Conservation (phyloP, 2,329 filamentous ascomycete genomes). For the Trichoderma arundinaceum region DNA sequence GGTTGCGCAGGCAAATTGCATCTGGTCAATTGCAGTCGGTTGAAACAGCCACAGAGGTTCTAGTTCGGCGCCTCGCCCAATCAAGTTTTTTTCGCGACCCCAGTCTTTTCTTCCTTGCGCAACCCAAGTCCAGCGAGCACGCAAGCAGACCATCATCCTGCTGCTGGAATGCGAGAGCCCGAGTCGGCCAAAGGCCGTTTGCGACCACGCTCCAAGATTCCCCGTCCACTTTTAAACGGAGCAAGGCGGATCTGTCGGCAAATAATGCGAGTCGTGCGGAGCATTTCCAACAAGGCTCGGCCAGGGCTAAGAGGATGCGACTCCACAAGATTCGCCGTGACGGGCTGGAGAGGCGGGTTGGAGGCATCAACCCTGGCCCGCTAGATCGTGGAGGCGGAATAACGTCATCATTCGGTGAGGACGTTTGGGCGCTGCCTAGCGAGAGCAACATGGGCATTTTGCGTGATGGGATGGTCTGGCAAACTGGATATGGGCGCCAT, state of each 20-base stretch:
- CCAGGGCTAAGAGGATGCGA: slow-evolving; percentile 6
- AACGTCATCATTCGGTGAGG: slow-evolving; percentile 25
- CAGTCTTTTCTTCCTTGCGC: not conserved
- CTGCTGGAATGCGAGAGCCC: slow-evolving; percentile 10
- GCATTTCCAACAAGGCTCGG: slow-evolving; percentile 16
- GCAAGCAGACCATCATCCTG: slow-evolving; percentile 3
- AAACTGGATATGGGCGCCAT: not conserved
- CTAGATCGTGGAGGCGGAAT: slow-evolving; percentile 30
- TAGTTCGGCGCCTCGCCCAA: slow-evolving; percentile 9
- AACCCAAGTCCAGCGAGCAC: slow-evolving; percentile 5
- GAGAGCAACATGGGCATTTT: not conserved
- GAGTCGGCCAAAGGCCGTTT: slow-evolving; percentile 15
- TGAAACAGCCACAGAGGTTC: slow-evolving; percentile 14
- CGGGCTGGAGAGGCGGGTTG: slow-evolving; percentile 12
- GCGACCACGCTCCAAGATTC: not conserved
- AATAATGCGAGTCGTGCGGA: slow-evolving; percentile 26
- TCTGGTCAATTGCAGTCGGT: not conserved
- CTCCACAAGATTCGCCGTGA: slow-evolving; percentile 25
- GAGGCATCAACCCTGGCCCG: slow-evolving; percentile 16
- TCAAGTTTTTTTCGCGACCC: not conserved
- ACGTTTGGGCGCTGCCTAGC: slow-evolving; percentile 12
- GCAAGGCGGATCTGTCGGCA: slow-evolving; percentile 27
- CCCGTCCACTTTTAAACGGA: not conserved
- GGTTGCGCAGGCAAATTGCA: slow-evolving; percentile 4
- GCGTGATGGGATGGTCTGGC: not conserved